Evolutionary conservation across 176 grass and related monocot species (phyloP).

Genomic region (Cenchrus fungigraminus): DNA sequence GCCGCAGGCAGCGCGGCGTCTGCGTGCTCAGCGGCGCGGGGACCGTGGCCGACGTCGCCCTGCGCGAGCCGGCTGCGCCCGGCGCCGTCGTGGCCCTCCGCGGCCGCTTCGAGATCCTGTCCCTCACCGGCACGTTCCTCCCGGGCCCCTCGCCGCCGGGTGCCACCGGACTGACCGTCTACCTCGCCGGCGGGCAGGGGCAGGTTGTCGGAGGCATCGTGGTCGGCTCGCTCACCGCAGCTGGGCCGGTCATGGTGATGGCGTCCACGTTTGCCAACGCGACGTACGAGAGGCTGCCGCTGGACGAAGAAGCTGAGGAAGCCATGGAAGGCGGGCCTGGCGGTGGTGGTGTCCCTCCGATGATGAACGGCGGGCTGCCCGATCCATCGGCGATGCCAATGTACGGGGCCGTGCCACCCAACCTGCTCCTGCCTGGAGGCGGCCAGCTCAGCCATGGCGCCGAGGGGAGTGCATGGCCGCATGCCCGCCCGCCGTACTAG

Average conservation of each 20-base stretch:
- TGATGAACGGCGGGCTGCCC: slow-evolving; percentile 15
- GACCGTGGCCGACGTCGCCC: slow-evolving; percentile 52
- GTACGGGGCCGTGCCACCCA: slow-evolving; percentile 42
- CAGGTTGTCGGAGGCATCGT: slow-evolving; percentile 62
- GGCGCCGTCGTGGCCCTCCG: slow-evolving; percentile 45
- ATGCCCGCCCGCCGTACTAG: slow-evolving; percentile 52
- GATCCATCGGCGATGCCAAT: slow-evolving; percentile 39
- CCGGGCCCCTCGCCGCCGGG: slow-evolving; percentile 55
- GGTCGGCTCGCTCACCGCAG: slow-evolving; percentile 51
- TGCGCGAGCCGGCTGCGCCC: slow-evolving; percentile 44
- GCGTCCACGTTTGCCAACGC: slow-evolving; percentile 61
- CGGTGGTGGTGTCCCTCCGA: background rate
- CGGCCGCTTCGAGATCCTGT: slow-evolving; percentile 66
- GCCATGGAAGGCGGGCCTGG: background rate
- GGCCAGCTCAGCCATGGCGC: slow-evolving; percentile 24
- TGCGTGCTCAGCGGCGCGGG: slow-evolving; percentile 62
- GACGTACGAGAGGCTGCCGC: slow-evolving; percentile 65
- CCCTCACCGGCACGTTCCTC: slow-evolving; percentile 59
- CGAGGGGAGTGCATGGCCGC: slow-evolving; percentile 40
- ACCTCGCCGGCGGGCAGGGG: slow-evolving; percentile 54
- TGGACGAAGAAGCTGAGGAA: slow-evolving; percentile 50
- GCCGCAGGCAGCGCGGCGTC: slow-evolving; percentile 59
- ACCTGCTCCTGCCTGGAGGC: slow-evolving; percentile 22
- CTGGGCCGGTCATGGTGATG: slow-evolving; percentile 57
- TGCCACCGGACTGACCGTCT: slow-evolving; percentile 47